Evolutionary conservation across 2,329 filamentous ascomycete genomes (phyloP), one percentile per base, ranked within the genome.

Genomic region (Colletotrichum liaoningense): DNA sequence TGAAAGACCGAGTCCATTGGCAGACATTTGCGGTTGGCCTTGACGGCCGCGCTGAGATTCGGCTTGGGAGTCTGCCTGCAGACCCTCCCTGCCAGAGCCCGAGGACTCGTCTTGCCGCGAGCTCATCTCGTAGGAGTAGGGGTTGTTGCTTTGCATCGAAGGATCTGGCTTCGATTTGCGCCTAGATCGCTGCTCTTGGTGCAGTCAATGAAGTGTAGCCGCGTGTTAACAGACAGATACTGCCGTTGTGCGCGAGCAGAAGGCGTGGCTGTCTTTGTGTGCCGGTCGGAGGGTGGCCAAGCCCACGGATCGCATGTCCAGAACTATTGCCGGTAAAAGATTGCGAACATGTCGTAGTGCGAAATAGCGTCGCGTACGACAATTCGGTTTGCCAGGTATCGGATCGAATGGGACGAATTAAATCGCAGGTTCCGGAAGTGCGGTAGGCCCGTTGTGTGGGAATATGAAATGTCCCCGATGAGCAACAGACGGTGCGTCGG

Each of bases 1-100:
- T 54, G 87, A 86, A 70, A 88, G 82, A 49, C 83, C 82, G 2
- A 86, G 83, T 35, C 86, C 77, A 66, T 81, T 85, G 49, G 81
- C 79, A 42, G 72, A 49, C 24, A 56, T 59, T 46, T 60, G 55
- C 54, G 64, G 46, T 26, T 62, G 67, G 33, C 63, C 72, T 42
- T 54, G 55, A 24, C 49, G 59, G 54, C 72, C 72, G 22, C 65
- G 72, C 12, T 67, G 69, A 54, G 68, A 56, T 5, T 63, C 66
- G 35, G 56, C 42, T 55, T 74, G 67, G 35, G 66, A 59, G 58
- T 67, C 74, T 74, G 74, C 74, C 75, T 75, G 75, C 74, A 74
- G 74, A 70, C 58, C 55, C 30, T 72, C 68, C 52, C 72, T 59
- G 58, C 30, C 57, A 28, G 68, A 56, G 30, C 30, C 57, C 19